Conservation (phyloP, 2,329 filamentous ascomycete genomes). For the Apiospora malaysiana region DNA sequence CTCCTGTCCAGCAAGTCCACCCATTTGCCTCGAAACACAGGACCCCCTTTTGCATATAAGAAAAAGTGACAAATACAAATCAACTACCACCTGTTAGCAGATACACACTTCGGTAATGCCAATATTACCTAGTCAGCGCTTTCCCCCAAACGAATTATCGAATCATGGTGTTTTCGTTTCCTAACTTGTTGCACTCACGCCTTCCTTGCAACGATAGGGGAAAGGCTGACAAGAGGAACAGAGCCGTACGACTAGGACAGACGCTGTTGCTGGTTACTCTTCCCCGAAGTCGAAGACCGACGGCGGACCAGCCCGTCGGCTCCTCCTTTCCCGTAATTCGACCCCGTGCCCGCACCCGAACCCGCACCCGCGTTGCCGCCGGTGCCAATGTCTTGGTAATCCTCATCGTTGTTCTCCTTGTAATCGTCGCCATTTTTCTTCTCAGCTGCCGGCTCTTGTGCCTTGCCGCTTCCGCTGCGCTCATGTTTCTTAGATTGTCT, state of each 20-base stretch:
- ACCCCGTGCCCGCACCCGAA: not conserved
- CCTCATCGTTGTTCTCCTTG: not conserved
- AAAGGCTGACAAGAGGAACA: not conserved
- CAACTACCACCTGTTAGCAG: not conserved
- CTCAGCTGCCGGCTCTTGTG: not conserved
- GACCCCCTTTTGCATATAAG: too few relatives aligned
- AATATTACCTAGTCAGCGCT: not conserved
- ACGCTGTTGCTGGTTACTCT: not conserved
- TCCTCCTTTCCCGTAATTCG: not conserved
- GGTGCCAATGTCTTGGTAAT: not conserved
- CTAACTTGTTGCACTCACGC: too few relatives aligned
- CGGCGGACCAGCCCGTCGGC: not conserved
- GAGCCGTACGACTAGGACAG: not conserved
- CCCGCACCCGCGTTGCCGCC: not conserved
- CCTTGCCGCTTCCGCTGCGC: slow-evolving; percentile 16
- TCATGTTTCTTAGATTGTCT: slow-evolving; percentile 16
- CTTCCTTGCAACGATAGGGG: not conserved
- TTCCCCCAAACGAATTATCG: not conserved
- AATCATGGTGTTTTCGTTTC: not conserved
- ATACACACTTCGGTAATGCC: not conserved
- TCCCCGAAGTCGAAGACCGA: not conserved
- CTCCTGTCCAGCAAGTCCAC: not conserved
- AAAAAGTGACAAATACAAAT: not conserved
- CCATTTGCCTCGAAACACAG: not conserved
- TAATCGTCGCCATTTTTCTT: not conserved